Base-by-base conservation (phyloP, 179 eudicot species). In the Spinacia oleracea region DNA sequence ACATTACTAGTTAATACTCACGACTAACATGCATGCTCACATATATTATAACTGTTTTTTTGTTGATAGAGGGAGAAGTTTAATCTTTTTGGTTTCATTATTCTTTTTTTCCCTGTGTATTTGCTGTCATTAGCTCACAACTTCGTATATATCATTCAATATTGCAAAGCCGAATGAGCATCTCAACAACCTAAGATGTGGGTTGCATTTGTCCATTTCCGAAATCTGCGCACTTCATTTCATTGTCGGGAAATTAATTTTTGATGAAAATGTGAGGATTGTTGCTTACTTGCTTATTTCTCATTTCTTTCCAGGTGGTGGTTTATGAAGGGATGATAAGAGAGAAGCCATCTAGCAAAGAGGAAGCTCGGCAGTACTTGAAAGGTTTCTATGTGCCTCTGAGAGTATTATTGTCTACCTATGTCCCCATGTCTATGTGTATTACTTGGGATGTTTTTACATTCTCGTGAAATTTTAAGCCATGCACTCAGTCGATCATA, bases 321-420 rank as follows among this genome's bases (percentile, higher is more conserved):
- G 98, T 95, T 78, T 90, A 91, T 88, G 96, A 95, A 85, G 98
- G 92, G 81, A 63, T 73, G 77, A 79, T 95, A 67, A 88, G 98
- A 75, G 98, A 95, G 83, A 95, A 93, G 59, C 98, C 97, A 67
- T 86, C 92, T 21, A 86, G 85, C 83, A 81, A 88, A 79, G 98
- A 90, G 83, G 97, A 95, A 82, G 98, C 98, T 38, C 92, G 95
- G 21, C 83, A 85, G 72, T 93, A 87, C 72, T 78, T 95, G 42
- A 87, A 89, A 95, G 97, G 98, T 94, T 67, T 38, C 7, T 67
- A 9, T 70, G 67, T 20, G 55, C 45, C 63, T 59, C 11, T 64
- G 21, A 63, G 43, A 18, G 10, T 6, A 42, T 35, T 25, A 32
- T 35, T 75, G 38, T 25, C 38, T 31, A 29, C 43, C 64, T 31